These are phyloP conservation scores for Jamesozyma jinghongensis DNA, from an alignment of 805 yeast genomes.

Conservation along the genomic window DNA sequence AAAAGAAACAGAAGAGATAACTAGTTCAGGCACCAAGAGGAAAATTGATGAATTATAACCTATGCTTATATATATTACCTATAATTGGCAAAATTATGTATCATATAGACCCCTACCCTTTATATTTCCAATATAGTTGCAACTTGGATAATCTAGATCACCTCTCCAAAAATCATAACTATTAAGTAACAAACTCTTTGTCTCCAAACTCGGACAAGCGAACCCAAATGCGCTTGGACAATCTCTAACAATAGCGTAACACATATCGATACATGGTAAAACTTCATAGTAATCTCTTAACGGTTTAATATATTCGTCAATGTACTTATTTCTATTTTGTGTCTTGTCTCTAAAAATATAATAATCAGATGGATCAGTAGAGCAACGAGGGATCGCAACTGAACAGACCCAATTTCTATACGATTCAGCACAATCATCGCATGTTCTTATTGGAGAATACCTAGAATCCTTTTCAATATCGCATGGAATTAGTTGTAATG, in stretches of 20 bases:
- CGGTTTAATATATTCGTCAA: conserved; percentile 49
- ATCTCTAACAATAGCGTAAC: conserved; percentile 67
- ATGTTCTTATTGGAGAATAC: conserved; percentile 66
- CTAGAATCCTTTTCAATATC: conserved; percentile 54
- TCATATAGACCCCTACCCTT: conserved; percentile 4
- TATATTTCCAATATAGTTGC: conserved; percentile 35
- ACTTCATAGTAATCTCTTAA: conserved; percentile 60
- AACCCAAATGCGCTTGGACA: conserved; percentile 78
- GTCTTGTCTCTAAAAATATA: conserved; percentile 39
- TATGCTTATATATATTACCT: too few species aligned
- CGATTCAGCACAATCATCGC: conserved; percentile 60
- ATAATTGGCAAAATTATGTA: not conserved
- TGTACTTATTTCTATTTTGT: conserved; percentile 50
- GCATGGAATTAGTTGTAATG: conserved; percentile 70
- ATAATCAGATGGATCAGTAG: conserved; percentile 39
- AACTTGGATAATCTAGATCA: conserved; percentile 25
- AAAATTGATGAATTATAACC: conserved; percentile 10
- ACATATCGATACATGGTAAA: conserved; percentile 76
- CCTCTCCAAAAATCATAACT: conserved; percentile 27
- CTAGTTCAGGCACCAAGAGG: conserved; percentile 8
- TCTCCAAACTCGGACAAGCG: conserved; percentile 49
- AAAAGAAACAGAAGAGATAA: not conserved
- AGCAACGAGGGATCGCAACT: conserved; percentile 79
- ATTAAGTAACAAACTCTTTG: conserved; percentile 11
- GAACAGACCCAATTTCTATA: conserved; percentile 88